Evolutionary conservation across 2,329 filamentous ascomycete species (phyloP), one percentile per base, ranked within the genome.

Genomic region (Pseudogymnoascus sp.): DNA sequence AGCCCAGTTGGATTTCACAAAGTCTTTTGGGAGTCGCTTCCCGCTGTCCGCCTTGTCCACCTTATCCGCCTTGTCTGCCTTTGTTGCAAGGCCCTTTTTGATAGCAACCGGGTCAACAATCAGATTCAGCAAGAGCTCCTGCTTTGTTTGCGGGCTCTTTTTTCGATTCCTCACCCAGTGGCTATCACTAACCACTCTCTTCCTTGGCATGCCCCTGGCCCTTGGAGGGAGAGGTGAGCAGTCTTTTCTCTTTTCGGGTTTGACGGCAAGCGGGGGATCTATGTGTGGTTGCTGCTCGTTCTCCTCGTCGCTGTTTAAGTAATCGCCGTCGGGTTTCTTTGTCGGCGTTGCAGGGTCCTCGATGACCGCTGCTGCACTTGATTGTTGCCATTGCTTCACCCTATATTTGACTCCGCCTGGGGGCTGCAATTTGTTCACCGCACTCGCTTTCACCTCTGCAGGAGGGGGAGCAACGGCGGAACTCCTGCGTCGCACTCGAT

Each of bases 161-260:
- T 71, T 70, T 35, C 76, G 75, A 65, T 71, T 70, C 71, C 86
- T 87, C 76, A 85, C 85, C 90, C 93, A 98, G 76, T 96, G 90
- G 62, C 90, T 89, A 77, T 98, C 93, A 73, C 93, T 97, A 65
- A 97, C 86, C 62, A 98, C 91, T 66, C 93, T 86, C 81, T 96
- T 97, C 77, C 91, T 92, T 14, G 93, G 93, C 14, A 69, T 65
- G 22, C 26, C 61, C 22, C 61, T 62, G 5, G 50, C 35, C 22
- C 28, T 64, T 14, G 59, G 59, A 7, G 59, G 59, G 4, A 60
- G 22, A 16, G 59, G 38, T 1, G 35, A 26, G 19, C 10, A 2
- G 19, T 33, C 60, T 56, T 64, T 59, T 63, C 65, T 33, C 37
- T 50, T 62, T 61, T 62, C 53, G 38, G 50, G 41, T 43, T 61